Conservation (phyloP, 768 basidiomycete genomes). For the Phlegmacium glaucopus region DNA sequence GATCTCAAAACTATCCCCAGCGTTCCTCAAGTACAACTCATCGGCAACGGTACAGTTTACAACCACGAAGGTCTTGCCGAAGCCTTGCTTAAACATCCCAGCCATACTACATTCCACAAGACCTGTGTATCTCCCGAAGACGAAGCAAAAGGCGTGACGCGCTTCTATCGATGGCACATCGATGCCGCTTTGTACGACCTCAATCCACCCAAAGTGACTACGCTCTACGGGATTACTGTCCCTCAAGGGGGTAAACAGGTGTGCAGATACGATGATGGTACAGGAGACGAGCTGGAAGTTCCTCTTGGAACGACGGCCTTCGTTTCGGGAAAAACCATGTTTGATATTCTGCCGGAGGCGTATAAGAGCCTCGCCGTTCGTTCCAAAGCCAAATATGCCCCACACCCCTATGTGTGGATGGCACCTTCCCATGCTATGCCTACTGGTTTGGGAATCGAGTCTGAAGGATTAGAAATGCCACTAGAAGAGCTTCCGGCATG, state of each 20-base stretch:
- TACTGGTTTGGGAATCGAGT: constrained; percentile 81
- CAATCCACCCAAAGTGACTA: constrained; percentile 80
- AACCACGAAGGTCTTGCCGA: constrained; percentile 78
- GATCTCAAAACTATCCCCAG: constrained; percentile 90
- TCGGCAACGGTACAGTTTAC: constrained; percentile 82
- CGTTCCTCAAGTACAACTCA: constrained; percentile 87
- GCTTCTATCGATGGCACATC: constrained; percentile 93
- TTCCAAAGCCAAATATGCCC: constrained; percentile 71
- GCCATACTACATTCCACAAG: constrained; percentile 86
- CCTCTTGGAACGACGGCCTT: constrained; percentile 88
- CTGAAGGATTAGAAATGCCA: constrained; percentile 69
- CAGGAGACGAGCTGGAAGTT: constrained; percentile 77
- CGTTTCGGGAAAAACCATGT: constrained; percentile 79
- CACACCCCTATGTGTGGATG: constrained; percentile 94
- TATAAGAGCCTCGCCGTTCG: constrained; percentile 82
- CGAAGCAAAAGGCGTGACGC: constrained; percentile 71
- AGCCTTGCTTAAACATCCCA: constrained; percentile 81
- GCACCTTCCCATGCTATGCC: constrained; percentile 66
- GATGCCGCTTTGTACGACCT: constrained; percentile 82
- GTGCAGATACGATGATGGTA: constrained; percentile 81
- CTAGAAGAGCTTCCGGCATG: constrained; percentile 73
- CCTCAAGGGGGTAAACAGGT: constrained; percentile 64
- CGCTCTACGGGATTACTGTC: constrained; percentile 74
- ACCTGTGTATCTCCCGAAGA: constrained; percentile 70
- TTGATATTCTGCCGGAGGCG: constrained; percentile 67